Conservation (phyloP, 768 basidiomycete genomes). For the Holtermannia corniformis region DNA sequence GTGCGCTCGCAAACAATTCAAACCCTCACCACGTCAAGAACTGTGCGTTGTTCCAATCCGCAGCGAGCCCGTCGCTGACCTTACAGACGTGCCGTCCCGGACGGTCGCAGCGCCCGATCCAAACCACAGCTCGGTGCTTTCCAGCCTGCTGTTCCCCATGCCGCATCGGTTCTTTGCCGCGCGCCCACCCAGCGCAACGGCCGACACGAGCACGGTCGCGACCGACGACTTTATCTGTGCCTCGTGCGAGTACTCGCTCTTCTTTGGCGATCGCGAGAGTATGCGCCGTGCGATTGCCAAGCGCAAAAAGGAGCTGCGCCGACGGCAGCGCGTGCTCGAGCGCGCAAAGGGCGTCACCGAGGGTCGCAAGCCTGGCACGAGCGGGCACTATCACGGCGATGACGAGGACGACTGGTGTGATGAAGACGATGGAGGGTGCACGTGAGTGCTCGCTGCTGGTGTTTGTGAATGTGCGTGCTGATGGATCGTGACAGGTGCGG, state of each 20-base stretch:
- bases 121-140: conserved; percentile 18
- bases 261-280: conserved; percentile 70
- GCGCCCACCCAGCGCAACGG: conserved; percentile 13
- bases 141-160: conserved; percentile 31
- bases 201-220: conserved; percentile 32
- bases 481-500: not conserved
- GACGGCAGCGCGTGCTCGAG: conserved; percentile 23
- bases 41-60: conserved; percentile 41
- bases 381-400: conserved; percentile 5
- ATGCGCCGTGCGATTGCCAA: conserved; percentile 59
- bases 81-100: conserved; percentile 30
- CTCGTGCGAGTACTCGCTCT: conserved; percentile 84
- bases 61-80: conserved; percentile 5
- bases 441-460: not conserved
- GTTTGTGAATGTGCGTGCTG: not conserved
- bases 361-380: conserved; percentile 13
- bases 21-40: conserved; percentile 94
- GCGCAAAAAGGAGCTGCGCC: conserved; percentile 62
- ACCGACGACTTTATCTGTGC: conserved; percentile 89
- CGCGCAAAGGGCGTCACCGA: conserved; percentile 35
- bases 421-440: conserved; percentile 9
- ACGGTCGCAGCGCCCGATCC: conserved; percentile 14
- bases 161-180: conserved; percentile 35
- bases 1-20: conserved; percentile 78
- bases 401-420: conserved; percentile 17